Evolutionary conservation across 305 asterid genomes (phyloP).

Genomic region (Fraxinus greggii): DNA sequence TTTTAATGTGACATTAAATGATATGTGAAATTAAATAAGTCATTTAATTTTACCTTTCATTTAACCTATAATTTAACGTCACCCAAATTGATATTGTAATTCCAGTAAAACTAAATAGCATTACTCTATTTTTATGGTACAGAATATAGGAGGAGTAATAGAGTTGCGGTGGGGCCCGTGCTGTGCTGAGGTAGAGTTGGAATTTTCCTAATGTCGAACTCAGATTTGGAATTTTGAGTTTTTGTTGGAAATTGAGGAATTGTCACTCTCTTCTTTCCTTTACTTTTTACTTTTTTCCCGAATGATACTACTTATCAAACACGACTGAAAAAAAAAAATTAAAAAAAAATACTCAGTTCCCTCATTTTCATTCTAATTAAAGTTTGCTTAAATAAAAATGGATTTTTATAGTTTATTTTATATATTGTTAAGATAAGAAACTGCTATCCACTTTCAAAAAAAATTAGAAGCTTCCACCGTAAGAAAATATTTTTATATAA

Average conservation of each 20-base stretch:
- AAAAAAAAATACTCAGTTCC: too few species aligned
- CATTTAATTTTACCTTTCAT: too few species aligned
- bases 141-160: background rate
- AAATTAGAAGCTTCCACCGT: background rate
- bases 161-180: background rate
- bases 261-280: background rate
- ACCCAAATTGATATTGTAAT: too few species aligned
- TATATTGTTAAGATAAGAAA: background rate
- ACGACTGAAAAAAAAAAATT: background rate
- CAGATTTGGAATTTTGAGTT: background rate
- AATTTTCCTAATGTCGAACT: background rate
- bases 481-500: background rate
- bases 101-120: too few species aligned
- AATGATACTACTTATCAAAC: too few species aligned
- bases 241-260: background rate
- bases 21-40: too few species aligned
- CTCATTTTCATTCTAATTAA: too few species aligned
- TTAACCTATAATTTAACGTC: too few species aligned
- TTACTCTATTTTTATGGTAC: too few species aligned
- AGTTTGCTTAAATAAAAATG: background rate
- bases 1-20: too few species aligned
- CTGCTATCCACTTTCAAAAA: background rate
- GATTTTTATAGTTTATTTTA: background rate
- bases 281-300: background rate
- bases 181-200: background rate